A percentile compares a stretch with the other conserved stretches of the same genome.
Evolutionary conservation across 768 basidiomycete species (phyloP).

Genomic region (Russula abietina): DNA sequence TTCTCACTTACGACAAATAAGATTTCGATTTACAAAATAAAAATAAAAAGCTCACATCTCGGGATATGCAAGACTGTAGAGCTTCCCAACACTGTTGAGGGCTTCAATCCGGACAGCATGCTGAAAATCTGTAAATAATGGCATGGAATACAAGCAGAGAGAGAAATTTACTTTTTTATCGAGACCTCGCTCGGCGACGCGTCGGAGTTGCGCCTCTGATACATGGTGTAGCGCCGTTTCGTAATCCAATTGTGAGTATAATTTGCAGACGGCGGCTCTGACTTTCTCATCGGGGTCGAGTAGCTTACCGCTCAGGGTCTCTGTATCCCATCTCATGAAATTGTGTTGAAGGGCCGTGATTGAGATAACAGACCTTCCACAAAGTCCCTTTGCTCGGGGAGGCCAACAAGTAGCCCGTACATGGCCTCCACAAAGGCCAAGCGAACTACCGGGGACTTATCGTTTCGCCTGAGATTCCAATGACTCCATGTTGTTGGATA

Average conservation of each 20-base stretch:
- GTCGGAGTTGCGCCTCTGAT: slow-evolving; percentile 51
- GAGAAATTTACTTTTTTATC: slow-evolving; percentile 80
- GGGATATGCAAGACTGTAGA: slow-evolving; percentile 77
- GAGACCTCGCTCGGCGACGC: slow-evolving; percentile 61
- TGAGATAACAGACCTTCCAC: slow-evolving; percentile 59
- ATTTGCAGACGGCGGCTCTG: slow-evolving; percentile 73
- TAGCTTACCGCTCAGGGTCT: slow-evolving; percentile 57
- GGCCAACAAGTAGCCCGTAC: slow-evolving; percentile 51
- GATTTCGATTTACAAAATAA: background rate
- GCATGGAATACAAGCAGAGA: background rate
- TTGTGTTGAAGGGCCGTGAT: slow-evolving; percentile 1
- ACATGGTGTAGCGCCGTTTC: slow-evolving; percentile 86
- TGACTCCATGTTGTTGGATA: slow-evolving; percentile 81
- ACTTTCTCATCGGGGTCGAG: slow-evolving; percentile 90
- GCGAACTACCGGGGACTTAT: slow-evolving; percentile 65
- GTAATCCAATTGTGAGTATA: slow-evolving; percentile 82
- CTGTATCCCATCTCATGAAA: slow-evolving; percentile 32
- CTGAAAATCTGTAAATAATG: slow-evolving; percentile 30
- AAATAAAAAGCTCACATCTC: slow-evolving; percentile 59
- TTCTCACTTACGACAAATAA: slow-evolving; percentile 54
- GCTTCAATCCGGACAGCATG: slow-evolving; percentile 68
- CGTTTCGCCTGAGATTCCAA: slow-evolving; percentile 76
- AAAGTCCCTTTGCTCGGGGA: slow-evolving; percentile 59
- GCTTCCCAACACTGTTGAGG: slow-evolving; percentile 62
- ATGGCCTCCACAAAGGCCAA: slow-evolving; percentile 72